Percentiles rank a stretch among this genome's conserved stretches.
These are phyloP conservation scores for Nemania sp. DNA, from an alignment of 2,329 filamentous ascomycete genomes.

Conservation along the genomic window DNA sequence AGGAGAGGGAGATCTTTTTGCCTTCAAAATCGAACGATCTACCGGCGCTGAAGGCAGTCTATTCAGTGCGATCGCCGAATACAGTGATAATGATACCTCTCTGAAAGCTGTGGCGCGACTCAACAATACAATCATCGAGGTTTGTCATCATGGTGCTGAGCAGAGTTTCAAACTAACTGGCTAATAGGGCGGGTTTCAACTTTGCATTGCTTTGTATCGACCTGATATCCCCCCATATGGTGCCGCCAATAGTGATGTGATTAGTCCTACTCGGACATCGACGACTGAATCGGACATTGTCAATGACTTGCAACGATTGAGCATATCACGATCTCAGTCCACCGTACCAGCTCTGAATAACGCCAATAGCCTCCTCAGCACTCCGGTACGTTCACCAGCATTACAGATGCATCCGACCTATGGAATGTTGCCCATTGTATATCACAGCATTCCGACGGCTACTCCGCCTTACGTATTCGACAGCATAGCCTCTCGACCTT, in stretches of 20 bases:
- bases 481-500: conserved; percentile 39
- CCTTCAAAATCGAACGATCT: conserved; percentile 49
- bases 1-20: conserved; percentile 56
- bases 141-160: conserved; percentile 33
- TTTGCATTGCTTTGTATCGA: conserved; percentile 38
- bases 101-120: conserved; percentile 47
- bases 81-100: conserved; percentile 54
- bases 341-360: conserved; percentile 28
- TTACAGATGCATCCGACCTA: conserved; percentile 41
- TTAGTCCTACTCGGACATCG: conserved; percentile 31
- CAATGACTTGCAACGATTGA: conserved; percentile 36
- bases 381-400: conserved; percentile 32
- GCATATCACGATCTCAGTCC: conserved; percentile 35
- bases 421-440: conserved; percentile 45
- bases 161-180: conserved; percentile 12
- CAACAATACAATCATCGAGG: conserved; percentile 45
- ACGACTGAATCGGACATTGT: conserved; percentile 33
- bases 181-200: conserved; percentile 35
- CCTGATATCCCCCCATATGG: conserved; percentile 37
- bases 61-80: conserved; percentile 57
- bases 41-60: conserved; percentile 47
- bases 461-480: conserved; percentile 43
- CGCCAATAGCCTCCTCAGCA: conserved; percentile 32
- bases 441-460: conserved; percentile 40
- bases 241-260: conserved; percentile 24